Evolutionary conservation across 148 eudicot genomes (phyloP).

Genomic region (Rhododendron williamsianum): DNA sequence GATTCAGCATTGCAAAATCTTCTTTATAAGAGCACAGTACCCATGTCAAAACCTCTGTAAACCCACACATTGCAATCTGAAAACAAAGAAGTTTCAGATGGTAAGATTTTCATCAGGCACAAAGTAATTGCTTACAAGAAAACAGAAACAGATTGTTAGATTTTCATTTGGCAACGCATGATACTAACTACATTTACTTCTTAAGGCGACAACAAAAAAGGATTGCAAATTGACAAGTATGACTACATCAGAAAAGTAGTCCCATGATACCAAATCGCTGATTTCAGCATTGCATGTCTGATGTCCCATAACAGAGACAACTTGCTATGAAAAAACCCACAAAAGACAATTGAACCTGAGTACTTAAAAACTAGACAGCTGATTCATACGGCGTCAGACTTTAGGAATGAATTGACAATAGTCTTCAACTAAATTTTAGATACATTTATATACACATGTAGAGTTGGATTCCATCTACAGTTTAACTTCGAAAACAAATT

Average conservation of each 20-base stretch:
- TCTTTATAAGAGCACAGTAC: constrained; percentile 85
- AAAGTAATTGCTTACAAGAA: not conserved
- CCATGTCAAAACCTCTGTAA: constrained; percentile 84
- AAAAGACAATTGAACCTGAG: not conserved
- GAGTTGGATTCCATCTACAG: not conserved
- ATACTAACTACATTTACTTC: not conserved
- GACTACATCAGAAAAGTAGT: not conserved
- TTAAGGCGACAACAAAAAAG: not conserved
- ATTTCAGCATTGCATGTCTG: not conserved
- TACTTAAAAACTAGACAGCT: not conserved
- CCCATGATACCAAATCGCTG: not conserved
- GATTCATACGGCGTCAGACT: not conserved
- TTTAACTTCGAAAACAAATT: not conserved
- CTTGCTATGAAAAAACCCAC: not conserved
- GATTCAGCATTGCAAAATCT: constrained; percentile 67
- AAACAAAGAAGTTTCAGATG: not conserved
- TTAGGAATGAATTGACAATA: not conserved
- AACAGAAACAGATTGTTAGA: not conserved
- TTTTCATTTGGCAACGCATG: not conserved
- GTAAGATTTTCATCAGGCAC: not conserved
- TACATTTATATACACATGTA: not conserved
- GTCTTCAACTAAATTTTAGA: not conserved
- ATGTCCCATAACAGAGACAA: not conserved
- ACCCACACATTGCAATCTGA: constrained; percentile 87
- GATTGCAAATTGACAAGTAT: not conserved